These are phyloP conservation scores for Quercus parvula DNA, from an alignment of 306 rosid genomes.

Conservation along the genomic window DNA sequence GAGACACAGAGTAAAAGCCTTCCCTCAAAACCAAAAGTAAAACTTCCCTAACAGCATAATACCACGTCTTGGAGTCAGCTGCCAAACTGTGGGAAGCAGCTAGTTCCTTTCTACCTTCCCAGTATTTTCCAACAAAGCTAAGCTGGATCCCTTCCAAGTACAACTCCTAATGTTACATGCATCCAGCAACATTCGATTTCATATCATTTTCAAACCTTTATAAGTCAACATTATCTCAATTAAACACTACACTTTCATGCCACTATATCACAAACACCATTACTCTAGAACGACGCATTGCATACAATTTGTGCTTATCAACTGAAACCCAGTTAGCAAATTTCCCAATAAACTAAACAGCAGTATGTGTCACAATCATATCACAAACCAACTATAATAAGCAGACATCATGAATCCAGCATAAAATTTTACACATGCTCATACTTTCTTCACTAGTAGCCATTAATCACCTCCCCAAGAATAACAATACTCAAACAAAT, in stretches of 20 bases:
- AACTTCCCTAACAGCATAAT: no score
- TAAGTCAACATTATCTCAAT: neutral
- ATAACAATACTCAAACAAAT: neutral
- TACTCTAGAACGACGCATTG: neutral
- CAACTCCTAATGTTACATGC: no score
- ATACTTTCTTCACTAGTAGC: neutral
- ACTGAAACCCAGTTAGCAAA: neutral
- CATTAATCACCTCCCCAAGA: neutral
- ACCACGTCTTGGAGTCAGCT: no score
- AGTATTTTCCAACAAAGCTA: no score
- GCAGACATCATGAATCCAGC: neutral
- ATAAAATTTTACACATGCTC: neutral
- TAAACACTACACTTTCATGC: neutral
- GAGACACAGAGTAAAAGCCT: no score
- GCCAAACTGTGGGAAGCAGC: no score
- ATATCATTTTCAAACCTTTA: neutral
- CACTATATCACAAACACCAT: neutral
- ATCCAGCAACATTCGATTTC: neutral
- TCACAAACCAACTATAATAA: neutral
- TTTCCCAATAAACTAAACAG: neutral
- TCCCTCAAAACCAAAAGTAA: no score
- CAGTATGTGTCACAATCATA: neutral
- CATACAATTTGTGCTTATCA: neutral
- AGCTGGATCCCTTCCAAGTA: no score
- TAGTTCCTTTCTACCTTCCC: no score